Evolutionary conservation across 1,284 basidiomycete genomes (phyloP).

Genomic region (Cryptococcus floricola): DNA sequence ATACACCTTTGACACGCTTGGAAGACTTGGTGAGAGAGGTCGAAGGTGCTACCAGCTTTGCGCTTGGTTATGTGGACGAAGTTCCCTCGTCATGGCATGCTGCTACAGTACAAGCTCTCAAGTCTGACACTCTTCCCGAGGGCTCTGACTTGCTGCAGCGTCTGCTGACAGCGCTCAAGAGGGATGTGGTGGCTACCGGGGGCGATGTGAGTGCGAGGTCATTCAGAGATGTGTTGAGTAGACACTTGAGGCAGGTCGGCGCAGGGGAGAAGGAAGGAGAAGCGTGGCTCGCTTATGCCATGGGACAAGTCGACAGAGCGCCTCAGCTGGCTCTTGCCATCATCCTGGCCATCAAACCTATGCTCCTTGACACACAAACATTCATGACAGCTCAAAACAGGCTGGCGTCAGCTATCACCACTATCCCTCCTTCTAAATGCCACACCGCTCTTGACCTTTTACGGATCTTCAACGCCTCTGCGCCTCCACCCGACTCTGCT

Average conservation of each 20-base stretch:
- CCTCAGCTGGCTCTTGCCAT: slow-evolving; percentile 65
- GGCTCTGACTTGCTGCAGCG: slow-evolving; percentile 33
- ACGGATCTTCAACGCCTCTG: slow-evolving; percentile 66
- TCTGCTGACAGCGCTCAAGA: slow-evolving; percentile 23
- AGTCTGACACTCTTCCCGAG: slow-evolving; percentile 10
- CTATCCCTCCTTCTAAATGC: slow-evolving; percentile 55
- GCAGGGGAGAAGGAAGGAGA: slow-evolving; percentile 65
- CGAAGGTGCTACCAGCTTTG: slow-evolving; percentile 64
- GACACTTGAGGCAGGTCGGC: slow-evolving; percentile 57
- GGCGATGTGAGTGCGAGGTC: slow-evolving; percentile 56
- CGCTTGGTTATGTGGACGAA: slow-evolving; percentile 57
- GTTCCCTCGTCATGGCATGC: slow-evolving; percentile 54
- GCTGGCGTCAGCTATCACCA: slow-evolving; percentile 72
- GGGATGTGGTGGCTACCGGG: slow-evolving; percentile 50
- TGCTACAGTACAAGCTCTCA: slow-evolving; percentile 49
- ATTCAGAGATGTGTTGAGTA: slow-evolving; percentile 59
- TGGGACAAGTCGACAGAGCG: slow-evolving; percentile 61
- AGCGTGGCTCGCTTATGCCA: slow-evolving; percentile 66
- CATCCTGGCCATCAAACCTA: slow-evolving; percentile 59
- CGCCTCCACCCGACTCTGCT: slow-evolving; percentile 73
- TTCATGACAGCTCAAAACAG: slow-evolving; percentile 86
- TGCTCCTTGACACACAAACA: slow-evolving; percentile 64
- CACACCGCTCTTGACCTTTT: slow-evolving; percentile 66
- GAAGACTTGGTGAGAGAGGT: slow-evolving; percentile 54
- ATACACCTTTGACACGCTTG: slow-evolving; percentile 50